Percentiles rank a stretch among this genome's conserved stretches.
These are phyloP conservation scores for Komagataella phaffii DNA, from an alignment of 805 yeast species.

Conservation along the genomic window DNA sequence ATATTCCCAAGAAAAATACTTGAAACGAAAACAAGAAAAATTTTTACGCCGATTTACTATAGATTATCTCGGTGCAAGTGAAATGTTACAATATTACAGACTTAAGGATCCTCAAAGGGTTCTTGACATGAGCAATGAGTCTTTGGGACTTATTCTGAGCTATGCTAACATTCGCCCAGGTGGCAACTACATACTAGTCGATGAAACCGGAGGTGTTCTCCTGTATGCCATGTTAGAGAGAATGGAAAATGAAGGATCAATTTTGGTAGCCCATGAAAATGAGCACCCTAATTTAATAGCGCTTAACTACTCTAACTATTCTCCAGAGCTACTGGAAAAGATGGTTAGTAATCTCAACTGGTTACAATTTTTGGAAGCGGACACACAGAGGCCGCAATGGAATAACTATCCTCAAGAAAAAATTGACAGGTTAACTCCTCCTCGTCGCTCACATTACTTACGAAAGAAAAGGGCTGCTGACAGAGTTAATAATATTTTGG, in stretches of 20 bases:
- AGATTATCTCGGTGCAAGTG: slow-evolving; percentile 58
- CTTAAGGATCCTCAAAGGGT: slow-evolving; percentile 67
- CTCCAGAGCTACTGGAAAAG: slow-evolving; percentile 33
- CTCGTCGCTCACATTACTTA: slow-evolving; percentile 51
- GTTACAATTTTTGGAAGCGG: slow-evolving; percentile 75
- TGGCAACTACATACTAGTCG: slow-evolving; percentile 77
- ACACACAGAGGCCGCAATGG: slow-evolving; percentile 29
- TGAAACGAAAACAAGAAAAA: slow-evolving; percentile 85
- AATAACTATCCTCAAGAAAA: slow-evolving; percentile 36
- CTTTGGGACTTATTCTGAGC: slow-evolving; percentile 64
- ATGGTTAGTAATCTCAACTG: slow-evolving; percentile 63
- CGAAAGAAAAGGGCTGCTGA: slow-evolving; percentile 48
- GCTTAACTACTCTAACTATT: slow-evolving; percentile 50
- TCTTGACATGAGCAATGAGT: slow-evolving; percentile 75
- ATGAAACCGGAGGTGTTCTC: slow-evolving; percentile 91
- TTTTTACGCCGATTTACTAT: slow-evolving; percentile 78
- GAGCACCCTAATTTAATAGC: slow-evolving; percentile 81
- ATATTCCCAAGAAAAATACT: slow-evolving; percentile 83
- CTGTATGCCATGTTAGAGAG: slow-evolving; percentile 80
- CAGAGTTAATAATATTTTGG: slow-evolving; percentile 34
- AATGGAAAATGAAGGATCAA: slow-evolving; percentile 65
- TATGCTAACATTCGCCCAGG: slow-evolving; percentile 80
- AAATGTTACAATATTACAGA: slow-evolving; percentile 56
- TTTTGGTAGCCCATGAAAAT: slow-evolving; percentile 76
- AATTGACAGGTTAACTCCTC: slow-evolving; percentile 38